Evolutionary conservation across 129 eudicot species (phyloP), one percentile per base, ranked within the genome.

Genomic region (Centella asiatica): DNA sequence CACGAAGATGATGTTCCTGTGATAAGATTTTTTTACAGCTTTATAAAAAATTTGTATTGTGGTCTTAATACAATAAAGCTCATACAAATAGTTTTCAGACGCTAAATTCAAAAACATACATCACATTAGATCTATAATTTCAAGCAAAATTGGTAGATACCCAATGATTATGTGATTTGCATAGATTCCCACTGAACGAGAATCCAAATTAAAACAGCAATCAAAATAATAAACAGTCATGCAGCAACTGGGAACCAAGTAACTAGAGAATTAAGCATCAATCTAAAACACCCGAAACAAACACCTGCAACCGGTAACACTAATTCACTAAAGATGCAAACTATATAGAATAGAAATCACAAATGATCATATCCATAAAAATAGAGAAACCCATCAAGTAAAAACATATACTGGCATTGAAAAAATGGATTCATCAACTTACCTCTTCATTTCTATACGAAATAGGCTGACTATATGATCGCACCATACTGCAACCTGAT

Each of bases 1-100:
- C 87, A 34, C 83, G 73, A 51, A 77, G 42, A 6, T 83, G 81
- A 69, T 90, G 88, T 59, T 85, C 95, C 95, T 90, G 86, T 52
- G 27, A 47, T 18, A 18, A 33, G 40, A 26, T 27, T 22, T 10
- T 15, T 7, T 49, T 28, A 9, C 6, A 49, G 15, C 55, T 23
- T 49, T 8, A 49, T 49, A 32, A 14, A 28, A 10, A 63, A 20
- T 7, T 17, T 5, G 33, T 1, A 42, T 56, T 44, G 34, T 42
- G 20, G 53, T 57, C 72, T 40, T 19, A 63, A 45, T 25, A 9
- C 26, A 23, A 32, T 20, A 27, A 50, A 39, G 22, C 24, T 34
- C 57, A 34, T 58, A 44, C 31, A 13, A 25, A 4, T 42, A 60
- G 18, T 26, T n/a, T n/a, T n/a, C n/a, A n/a, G n/a, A n/a, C n/a